These are phyloP conservation scores for Nakaseomyces nivariensis DNA, from an alignment of 1,139 yeast species.

Conservation along the genomic window DNA sequence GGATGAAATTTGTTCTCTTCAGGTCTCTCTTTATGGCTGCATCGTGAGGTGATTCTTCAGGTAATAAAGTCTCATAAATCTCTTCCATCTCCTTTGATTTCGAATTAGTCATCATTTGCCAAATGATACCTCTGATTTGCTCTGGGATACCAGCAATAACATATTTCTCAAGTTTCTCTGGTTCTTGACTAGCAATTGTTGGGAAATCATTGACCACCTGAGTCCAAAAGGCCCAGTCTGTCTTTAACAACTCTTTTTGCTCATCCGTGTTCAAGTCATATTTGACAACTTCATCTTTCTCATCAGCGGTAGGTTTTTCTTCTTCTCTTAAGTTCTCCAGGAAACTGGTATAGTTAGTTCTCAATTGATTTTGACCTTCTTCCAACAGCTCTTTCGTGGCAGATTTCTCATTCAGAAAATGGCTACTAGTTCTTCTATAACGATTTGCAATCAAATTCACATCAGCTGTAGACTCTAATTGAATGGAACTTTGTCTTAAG, in stretches of 20 bases:
- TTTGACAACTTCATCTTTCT: slow-evolving; percentile 13
- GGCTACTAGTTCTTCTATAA: slow-evolving; percentile 32
- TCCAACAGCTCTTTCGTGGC: slow-evolving; percentile 40
- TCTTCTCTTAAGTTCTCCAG: slow-evolving; percentile 15
- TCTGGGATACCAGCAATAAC: slow-evolving; percentile 73
- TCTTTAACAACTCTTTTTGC: slow-evolving; percentile 32
- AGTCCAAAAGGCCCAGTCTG: slow-evolving; percentile 90
- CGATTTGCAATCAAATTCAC: slow-evolving; percentile 37
- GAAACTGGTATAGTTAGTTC: slow-evolving; percentile 44
- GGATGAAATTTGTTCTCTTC: slow-evolving; percentile 72
- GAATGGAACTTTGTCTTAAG: slow-evolving; percentile 9
- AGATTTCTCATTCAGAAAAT: slow-evolving; percentile 28
- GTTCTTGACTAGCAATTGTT: slow-evolving; percentile 50
- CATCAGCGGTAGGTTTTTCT: slow-evolving; percentile 20
- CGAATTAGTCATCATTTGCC: slow-evolving; percentile 86
- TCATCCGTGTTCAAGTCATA: slow-evolving; percentile 4
- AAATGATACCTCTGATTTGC: slow-evolving; percentile 76
- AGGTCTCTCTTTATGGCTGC: slow-evolving; percentile 73
- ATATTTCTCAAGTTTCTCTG: slow-evolving; percentile 48
- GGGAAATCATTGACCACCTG: slow-evolving; percentile 66
- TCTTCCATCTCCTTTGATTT: slow-evolving; percentile 68
- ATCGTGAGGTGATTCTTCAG: slow-evolving; percentile 55
- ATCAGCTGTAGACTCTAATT: slow-evolving; percentile 27
- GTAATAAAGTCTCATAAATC: slow-evolving; percentile 44
- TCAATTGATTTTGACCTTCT: slow-evolving; percentile 52